Percentiles rank a stretch among this genome's conserved stretches.
These are phyloP conservation scores for Strobilomyces confusus DNA, from an alignment of 768 basidiomycete species.

Conservation along the genomic window DNA sequence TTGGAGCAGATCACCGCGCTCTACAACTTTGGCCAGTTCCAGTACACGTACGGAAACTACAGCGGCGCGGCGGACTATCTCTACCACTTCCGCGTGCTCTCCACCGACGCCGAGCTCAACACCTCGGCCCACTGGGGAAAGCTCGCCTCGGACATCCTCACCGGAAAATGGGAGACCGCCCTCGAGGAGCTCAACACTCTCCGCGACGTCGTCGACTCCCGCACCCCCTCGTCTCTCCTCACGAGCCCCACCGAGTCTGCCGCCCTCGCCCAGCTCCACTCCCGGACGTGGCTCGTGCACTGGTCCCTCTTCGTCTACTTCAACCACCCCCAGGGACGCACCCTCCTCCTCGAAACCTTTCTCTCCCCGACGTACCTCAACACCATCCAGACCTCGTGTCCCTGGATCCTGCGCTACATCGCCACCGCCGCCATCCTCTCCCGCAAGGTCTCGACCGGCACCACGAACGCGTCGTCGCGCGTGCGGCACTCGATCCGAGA, in stretches of 20 bases:
- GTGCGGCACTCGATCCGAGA: slow-evolving; percentile 88
- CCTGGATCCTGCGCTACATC: slow-evolving; percentile 94
- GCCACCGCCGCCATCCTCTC: slow-evolving; percentile 91
- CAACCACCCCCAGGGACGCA: slow-evolving; percentile 90
- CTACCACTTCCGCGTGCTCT: slow-evolving; percentile 97
- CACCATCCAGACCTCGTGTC: slow-evolving; percentile 93
- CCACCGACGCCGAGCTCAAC: slow-evolving; percentile 88
- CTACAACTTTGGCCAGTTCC: slow-evolving; percentile 98
- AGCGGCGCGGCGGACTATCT: slow-evolving; percentile 95
- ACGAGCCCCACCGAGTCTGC: slow-evolving; percentile 51
- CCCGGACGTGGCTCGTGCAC: slow-evolving; percentile 93
- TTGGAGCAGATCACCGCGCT: slow-evolving; percentile 93
- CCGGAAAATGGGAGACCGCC: slow-evolving; percentile 93
- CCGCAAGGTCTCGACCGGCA: slow-evolving; percentile 61
- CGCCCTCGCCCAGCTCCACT: slow-evolving; percentile 85
- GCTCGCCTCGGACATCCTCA: slow-evolving; percentile 93
- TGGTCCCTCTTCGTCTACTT: slow-evolving; percentile 99
- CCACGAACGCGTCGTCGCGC: slow-evolving; percentile 53
- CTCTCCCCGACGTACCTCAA: slow-evolving; percentile 95
- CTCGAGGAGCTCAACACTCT: slow-evolving; percentile 93
- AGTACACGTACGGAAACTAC: slow-evolving; percentile 98
- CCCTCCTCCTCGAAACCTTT: slow-evolving; percentile 93
- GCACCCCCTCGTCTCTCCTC: slow-evolving; percentile 51
- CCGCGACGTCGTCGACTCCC: slow-evolving; percentile 87
- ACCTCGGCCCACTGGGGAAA: slow-evolving; percentile 99